Evolutionary conservation across 257 asterid genomes (phyloP).

Genomic region (Fraxinus cuspidata): DNA sequence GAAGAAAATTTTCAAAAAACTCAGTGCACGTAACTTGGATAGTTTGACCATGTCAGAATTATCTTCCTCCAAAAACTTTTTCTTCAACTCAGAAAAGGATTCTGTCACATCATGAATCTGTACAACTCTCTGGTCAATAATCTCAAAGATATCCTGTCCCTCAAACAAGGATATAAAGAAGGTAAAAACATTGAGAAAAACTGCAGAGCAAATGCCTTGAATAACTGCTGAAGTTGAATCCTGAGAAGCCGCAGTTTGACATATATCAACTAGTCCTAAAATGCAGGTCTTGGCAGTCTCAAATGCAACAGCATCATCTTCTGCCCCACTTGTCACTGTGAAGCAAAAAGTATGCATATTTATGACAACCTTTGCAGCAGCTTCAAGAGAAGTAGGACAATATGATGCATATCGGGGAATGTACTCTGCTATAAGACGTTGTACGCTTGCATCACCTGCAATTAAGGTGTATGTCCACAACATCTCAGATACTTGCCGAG

Average conservation of each 20-base stretch:
- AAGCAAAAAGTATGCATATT: slow-evolving; percentile 63
- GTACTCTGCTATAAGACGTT: slow-evolving; percentile 71
- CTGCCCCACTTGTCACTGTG: slow-evolving; percentile 52
- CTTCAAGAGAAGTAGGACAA: slow-evolving; percentile 81
- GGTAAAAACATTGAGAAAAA: slow-evolving; percentile 56
- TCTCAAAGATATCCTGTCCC: slow-evolving; percentile 65
- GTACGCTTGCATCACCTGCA: slow-evolving; percentile 68
- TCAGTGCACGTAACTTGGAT: slow-evolving; percentile 61
- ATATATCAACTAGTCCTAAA: slow-evolving; percentile 70
- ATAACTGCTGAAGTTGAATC: slow-evolving; percentile 56
- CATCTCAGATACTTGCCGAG: neutral
- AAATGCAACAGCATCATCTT: slow-evolving; percentile 74
- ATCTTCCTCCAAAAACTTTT: slow-evolving; percentile 57
- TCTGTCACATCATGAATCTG: slow-evolving; percentile 54
- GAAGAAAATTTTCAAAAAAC: slow-evolving; percentile 66
- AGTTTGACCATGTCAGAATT: slow-evolving; percentile 48
- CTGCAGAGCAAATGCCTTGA: slow-evolving; percentile 64
- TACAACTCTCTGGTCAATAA: slow-evolving; percentile 59
- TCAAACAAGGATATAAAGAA: slow-evolving; percentile 71
- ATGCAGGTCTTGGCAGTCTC: slow-evolving; percentile 87
- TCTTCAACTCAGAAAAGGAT: slow-evolving; percentile 48
- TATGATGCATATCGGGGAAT: slow-evolving; percentile 74
- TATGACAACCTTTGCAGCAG: slow-evolving; percentile 64
- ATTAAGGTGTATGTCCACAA: slow-evolving; percentile 19
- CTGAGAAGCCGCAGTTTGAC: slow-evolving; percentile 59